phyloP scores from a whole-genome alignment of 352 stramenopile species.

The Phytophthora hibernalis region DNA sequence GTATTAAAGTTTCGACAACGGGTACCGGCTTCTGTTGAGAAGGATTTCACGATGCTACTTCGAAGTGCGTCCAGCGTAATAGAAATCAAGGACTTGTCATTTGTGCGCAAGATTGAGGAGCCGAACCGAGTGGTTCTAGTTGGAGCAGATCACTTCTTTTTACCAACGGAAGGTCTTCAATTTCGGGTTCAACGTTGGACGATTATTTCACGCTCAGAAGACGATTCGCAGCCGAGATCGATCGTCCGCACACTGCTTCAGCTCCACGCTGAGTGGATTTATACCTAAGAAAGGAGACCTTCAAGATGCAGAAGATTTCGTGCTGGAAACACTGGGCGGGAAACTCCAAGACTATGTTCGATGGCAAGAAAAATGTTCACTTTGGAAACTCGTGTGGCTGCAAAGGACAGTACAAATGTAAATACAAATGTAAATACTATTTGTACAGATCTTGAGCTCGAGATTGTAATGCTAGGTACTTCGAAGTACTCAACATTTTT shows the following conservation, averaged over 20 bases:
- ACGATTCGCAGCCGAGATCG: neutral
- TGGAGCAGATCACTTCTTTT: constrained; percentile 18
- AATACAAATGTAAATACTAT: too few relatives aligned
- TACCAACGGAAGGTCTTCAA: constrained; percentile 19
- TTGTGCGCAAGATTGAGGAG: constrained; percentile 41
- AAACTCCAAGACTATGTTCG: constrained; percentile 10
- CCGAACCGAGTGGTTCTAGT: constrained; percentile 33
- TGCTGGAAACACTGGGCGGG: constrained; percentile 14
- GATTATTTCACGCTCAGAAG: constrained; percentile 15
- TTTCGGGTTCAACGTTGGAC: constrained; percentile 35
- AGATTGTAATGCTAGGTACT: too few relatives aligned
- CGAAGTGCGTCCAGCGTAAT: neutral
- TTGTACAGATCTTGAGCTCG: too few relatives aligned
- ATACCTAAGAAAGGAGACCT: neutral
- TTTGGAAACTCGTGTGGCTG: neutral
- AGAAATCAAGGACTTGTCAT: constrained; percentile 27
- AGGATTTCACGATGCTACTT: constrained; percentile 31
- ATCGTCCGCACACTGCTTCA: constrained; percentile 20
- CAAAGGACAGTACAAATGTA: neutral
- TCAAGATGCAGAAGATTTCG: constrained; percentile 4
- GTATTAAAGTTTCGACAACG: constrained; percentile 18
- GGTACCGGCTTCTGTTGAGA: constrained; percentile 27
- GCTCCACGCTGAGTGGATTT: constrained; percentile 5
- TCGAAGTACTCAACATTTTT: too few relatives aligned
- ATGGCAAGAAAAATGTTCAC: constrained; percentile 9